Base-by-base conservation (phyloP, 1,284 basidiomycete species). In the Rhodotorula sp. region DNA sequence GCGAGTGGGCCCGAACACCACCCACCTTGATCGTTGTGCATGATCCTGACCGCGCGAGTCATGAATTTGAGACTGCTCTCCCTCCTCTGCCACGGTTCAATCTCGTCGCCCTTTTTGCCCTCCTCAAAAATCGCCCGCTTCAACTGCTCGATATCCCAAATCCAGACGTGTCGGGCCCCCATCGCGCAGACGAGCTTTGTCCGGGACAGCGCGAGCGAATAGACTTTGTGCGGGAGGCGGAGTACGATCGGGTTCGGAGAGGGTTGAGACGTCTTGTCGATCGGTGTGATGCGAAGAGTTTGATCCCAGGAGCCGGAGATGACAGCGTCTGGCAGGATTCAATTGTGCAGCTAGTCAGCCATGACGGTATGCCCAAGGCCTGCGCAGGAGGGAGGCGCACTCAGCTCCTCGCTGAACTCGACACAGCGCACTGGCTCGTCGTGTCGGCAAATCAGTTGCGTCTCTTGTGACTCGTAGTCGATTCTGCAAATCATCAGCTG, bases 11-110 rank as follows among this genome's bases (percentile, higher is more conserved):
- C 22, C 56, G 15, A 67, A n/a, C 54, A 46, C 26, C 24, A 56
- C 85, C 58, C 73, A 91, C 93, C 94, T 83, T 94, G 87, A 0
- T 94, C 95, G 77, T 92, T 89, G 1, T 87, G 85, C 93, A 97
- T 98, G 79, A 91, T 94, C 24, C 90, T 90, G 55, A 99, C 82
- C 65, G 89, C 89, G 62, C 94, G 83, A 46, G 95, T 95, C 89
- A 98, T 91, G 80, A 91, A 98, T 82, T 97, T 98, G 73, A 99
- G 82, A 74, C 91, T 92, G 79, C 91, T 94, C 82, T 98, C 96
- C 70, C 96, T 83, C 78, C 87, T 86, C 78, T 94, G 91, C 63
- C 86, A 84, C 0, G 90, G 87, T 64, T 84, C 81, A 22, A 76
- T 67, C 8, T 66, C 70, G 20, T 64, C 58, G 26, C 66, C 69